These are phyloP conservation scores for Aspergillus tubingensis DNA, from an alignment of 2,329 filamentous ascomycete species.

Conservation along the genomic window DNA sequence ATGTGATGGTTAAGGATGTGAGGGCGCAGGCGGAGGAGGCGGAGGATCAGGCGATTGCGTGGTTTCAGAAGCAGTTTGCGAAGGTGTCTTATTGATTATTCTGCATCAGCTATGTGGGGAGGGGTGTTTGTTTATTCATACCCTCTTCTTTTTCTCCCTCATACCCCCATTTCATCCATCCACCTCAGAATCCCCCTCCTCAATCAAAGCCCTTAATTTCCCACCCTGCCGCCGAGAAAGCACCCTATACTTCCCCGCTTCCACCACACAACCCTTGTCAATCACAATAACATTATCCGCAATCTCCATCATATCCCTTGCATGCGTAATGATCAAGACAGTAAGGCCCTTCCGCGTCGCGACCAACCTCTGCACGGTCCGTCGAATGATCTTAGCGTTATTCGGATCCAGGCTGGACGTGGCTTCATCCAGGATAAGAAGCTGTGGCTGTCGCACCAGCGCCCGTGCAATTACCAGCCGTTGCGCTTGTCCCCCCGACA, in stretches of 20 bases:
- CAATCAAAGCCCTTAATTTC: slow-evolving; percentile 48
- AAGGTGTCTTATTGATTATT: slow-evolving; percentile 5
- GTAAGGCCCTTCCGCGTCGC: slow-evolving; percentile 54
- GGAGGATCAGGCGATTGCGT: slow-evolving; percentile 30
- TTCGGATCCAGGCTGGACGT: slow-evolving; percentile 77
- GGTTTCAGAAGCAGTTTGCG: slow-evolving; percentile 19
- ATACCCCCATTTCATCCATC: background rate
- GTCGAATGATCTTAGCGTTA: slow-evolving; percentile 64
- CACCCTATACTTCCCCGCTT: slow-evolving; percentile 68
- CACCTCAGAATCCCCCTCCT: slow-evolving; percentile 12
- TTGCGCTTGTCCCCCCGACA: slow-evolving; percentile 84
- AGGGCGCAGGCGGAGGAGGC: slow-evolving; percentile 28
- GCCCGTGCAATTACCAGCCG: slow-evolving; percentile 79
- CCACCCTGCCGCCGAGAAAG: slow-evolving; percentile 51
- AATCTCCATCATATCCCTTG: slow-evolving; percentile 80
- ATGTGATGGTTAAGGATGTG: slow-evolving; percentile 24
- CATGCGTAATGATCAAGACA: slow-evolving; percentile 81
- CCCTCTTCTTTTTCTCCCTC: too few relatives aligned
- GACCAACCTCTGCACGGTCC: slow-evolving; percentile 61
- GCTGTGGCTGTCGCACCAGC: slow-evolving; percentile 66
- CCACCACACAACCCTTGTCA: slow-evolving; percentile 67
- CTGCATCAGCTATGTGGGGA: too few relatives aligned
- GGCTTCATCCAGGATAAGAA: slow-evolving; percentile 84
- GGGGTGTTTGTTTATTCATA: too few relatives aligned
- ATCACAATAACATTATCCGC: slow-evolving; percentile 72